These are phyloP conservation scores for Nothophaeocryptopus gaeumannii DNA, from an alignment of 2,329 filamentous ascomycete species.

Conservation along the genomic window DNA sequence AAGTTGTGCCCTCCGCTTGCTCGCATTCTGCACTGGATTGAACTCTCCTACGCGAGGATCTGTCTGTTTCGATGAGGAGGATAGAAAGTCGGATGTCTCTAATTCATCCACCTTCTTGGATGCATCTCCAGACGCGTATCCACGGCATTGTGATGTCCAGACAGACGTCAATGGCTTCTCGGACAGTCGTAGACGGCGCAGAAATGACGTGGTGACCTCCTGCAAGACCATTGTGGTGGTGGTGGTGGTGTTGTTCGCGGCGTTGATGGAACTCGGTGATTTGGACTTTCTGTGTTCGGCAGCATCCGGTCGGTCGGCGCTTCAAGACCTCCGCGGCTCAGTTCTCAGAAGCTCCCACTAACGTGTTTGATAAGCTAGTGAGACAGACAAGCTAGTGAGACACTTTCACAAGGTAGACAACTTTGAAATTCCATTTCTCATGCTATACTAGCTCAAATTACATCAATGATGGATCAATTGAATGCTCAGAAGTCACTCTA, in stretches of 20 bases:
- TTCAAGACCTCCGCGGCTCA: too few relatives aligned
- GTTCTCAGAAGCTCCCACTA: too few relatives aligned
- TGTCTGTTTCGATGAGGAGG: slow-evolving; percentile 36
- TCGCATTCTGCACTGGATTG: slow-evolving; percentile 44
- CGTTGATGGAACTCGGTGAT: too few relatives aligned
- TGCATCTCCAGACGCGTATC: slow-evolving; percentile 30
- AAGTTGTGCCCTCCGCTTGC: slow-evolving; percentile 26
- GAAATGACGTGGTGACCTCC: slow-evolving; percentile 32
- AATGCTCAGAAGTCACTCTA: too few relatives aligned
- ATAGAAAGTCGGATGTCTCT: slow-evolving; percentile 40
- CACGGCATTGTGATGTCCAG: slow-evolving; percentile 30
- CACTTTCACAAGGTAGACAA: too few relatives aligned
- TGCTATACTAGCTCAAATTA: too few relatives aligned
- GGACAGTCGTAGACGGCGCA: slow-evolving; percentile 27
- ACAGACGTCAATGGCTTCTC: slow-evolving; percentile 18
- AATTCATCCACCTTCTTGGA: slow-evolving; percentile 44
- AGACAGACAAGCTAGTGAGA: too few relatives aligned
- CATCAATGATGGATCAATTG: too few relatives aligned
- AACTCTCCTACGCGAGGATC: slow-evolving; percentile 46
- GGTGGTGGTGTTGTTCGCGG: background rate
- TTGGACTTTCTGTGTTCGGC: too few relatives aligned
- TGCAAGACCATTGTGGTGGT: slow-evolving; percentile 30
- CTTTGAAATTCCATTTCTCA: too few relatives aligned
- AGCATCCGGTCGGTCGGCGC: too few relatives aligned
- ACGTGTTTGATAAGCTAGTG: too few relatives aligned